Conservation (phyloP, 2,329 filamentous ascomycete species). For the Xylariales sp. region DNA sequence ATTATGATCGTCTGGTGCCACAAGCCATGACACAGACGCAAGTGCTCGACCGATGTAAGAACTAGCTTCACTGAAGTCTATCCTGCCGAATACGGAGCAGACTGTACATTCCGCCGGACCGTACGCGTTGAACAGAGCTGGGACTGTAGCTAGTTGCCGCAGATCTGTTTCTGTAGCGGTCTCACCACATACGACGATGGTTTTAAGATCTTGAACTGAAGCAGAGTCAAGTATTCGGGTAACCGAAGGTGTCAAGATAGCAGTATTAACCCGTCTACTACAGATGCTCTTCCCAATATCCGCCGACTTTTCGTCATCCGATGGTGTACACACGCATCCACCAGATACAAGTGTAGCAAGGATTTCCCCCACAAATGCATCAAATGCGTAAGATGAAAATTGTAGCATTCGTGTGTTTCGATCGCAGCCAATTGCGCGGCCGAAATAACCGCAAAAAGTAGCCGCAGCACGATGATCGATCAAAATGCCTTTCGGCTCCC, state of each 20-base stretch:
- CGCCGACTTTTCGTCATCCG: background rate
- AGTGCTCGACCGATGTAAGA: background rate
- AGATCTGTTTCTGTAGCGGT: background rate
- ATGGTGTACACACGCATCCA: background rate
- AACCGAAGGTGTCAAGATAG: background rate
- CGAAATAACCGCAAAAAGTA: background rate
- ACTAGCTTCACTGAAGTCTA: no score
- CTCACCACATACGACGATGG: background rate
- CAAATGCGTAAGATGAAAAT: background rate
- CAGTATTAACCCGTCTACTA: background rate
- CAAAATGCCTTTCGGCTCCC: background rate
- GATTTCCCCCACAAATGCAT: background rate
- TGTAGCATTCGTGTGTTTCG: background rate
- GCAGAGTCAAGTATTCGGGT: background rate
- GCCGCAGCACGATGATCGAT: background rate
- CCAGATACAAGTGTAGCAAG: background rate
- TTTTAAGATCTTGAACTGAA: background rate
- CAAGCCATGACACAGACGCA: conserved; percentile 10
- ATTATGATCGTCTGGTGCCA: conserved; percentile 11
- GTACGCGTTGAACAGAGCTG: background rate
- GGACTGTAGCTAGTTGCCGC: background rate
- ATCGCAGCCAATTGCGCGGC: background rate
- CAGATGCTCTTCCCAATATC: background rate
- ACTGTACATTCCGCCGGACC: background rate
- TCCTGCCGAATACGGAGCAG: background rate